phyloP scores from a whole-genome alignment of 768 basidiomycete genomes.

The Lepiota subincarnata region DNA sequence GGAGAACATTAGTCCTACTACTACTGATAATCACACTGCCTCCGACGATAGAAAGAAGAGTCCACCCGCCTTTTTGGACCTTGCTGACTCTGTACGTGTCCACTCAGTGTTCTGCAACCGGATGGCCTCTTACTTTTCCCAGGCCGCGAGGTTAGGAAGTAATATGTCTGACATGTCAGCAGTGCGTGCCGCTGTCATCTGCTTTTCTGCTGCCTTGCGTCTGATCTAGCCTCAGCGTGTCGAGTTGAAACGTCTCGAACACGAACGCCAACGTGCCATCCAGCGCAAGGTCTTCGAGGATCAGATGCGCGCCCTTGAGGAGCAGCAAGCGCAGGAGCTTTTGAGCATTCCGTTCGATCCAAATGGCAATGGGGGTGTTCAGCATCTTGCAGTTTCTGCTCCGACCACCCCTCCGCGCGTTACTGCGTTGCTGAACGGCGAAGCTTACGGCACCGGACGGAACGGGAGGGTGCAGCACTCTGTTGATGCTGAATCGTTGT shows the following conservation, averaged over 20 bases:
- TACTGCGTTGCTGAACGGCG: slow-evolving; percentile 64
- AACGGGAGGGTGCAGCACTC: slow-evolving; percentile 43
- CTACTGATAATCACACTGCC: slow-evolving; percentile 67
- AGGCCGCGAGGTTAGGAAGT: slow-evolving; percentile 82
- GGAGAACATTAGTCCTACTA: slow-evolving; percentile 69
- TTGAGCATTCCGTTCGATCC: slow-evolving; percentile 69
- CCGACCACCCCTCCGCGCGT: slow-evolving; percentile 85
- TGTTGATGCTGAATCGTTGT: slow-evolving; percentile 60
- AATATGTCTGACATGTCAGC: slow-evolving; percentile 86
- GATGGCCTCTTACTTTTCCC: slow-evolving; percentile 16
- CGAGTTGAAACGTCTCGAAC: slow-evolving; percentile 86
- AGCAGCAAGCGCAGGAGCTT: slow-evolving; percentile 84
- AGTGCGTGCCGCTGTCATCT: slow-evolving; percentile 43
- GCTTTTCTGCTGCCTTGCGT: slow-evolving; percentile 7
- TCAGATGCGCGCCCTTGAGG: slow-evolving; percentile 92
- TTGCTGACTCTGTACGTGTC: slow-evolving; percentile 81
- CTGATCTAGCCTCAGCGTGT: slow-evolving; percentile 42
- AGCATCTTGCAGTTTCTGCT: slow-evolving; percentile 83
- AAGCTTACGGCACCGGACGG: slow-evolving; percentile 39
- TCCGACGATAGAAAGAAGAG: slow-evolving; percentile 77
- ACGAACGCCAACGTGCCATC: slow-evolving; percentile 82
- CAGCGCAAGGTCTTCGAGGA: slow-evolving; percentile 94
- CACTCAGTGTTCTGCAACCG: slow-evolving; percentile 15
- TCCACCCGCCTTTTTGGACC: slow-evolving; percentile 89
- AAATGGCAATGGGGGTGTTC: slow-evolving; percentile 46